Base-by-base conservation (phyloP, 768 basidiomycete genomes). In the Cystoderma amianthinum region DNA sequence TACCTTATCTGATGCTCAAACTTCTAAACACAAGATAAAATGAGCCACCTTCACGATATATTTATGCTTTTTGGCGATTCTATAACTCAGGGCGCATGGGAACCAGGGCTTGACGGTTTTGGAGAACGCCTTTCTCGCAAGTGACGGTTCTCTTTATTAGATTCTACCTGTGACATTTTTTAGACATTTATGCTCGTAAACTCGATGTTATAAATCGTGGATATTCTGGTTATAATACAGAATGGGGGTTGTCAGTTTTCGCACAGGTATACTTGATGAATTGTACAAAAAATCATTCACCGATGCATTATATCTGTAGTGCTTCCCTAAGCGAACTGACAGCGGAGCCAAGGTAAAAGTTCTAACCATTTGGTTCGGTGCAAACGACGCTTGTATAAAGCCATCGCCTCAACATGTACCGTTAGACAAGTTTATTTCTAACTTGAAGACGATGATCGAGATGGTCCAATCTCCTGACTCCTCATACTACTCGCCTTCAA, bases 161-260 rank as follows among this genome's bases (percentile, higher is more conserved):
- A n/a, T n/a, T n/a, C n/a, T n/a, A n/a, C n/a, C n/a, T n/a, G n/a
- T n/a, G n/a, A n/a, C n/a, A n/a, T n/a, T n/a, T n/a, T n/a, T 43
- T 47, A 91, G 89, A 84, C 56, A 71, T 69, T 1, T 95, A 95
- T 58, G 73, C 73, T 32, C 70, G 93, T 46, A 88, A 81, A 58
- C 60, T 92, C 22, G 93, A 96, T 54, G 79, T 96, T 15, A 48
- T 95, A 47, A 95, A 95, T 55, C 79, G 92, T 36, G 93, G 93
- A 1, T 67, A 82, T 20, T 71, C 76, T 21, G 91, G 91, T 2
- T 96, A 94, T 61, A 93, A 87, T 54, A 84, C 89, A 1, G 79
- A 83, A 23, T 94, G 91, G 92, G 82, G 71, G 4, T 62, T 92
- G 25, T 85, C 87, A 3, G 72, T 90, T 20, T 76, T 94, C 43